phyloP scores from a whole-genome alignment of 2,329 filamentous ascomycete genomes.

The Tolypocladium nubicola region DNA sequence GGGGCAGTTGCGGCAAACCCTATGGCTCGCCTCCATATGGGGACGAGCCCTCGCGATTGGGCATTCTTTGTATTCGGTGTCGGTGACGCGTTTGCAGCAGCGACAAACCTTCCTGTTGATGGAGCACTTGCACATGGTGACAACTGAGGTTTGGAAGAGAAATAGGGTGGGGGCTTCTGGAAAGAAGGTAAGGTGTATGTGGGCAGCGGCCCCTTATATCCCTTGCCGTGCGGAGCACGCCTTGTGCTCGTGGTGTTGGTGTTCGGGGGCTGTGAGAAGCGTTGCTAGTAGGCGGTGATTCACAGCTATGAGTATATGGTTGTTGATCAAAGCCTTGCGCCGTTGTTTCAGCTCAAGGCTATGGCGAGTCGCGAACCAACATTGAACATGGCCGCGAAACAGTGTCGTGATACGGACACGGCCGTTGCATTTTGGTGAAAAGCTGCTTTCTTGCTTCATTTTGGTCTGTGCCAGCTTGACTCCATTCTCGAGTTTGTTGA shows the following conservation, averaged over 20 bases:
- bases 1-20: neutral
- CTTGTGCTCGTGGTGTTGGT: neutral
- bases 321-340: neutral
- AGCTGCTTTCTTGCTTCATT: neutral
- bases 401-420: neutral
- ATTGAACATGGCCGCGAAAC: neutral
- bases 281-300: neutral
- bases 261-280: neutral
- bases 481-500: neutral
- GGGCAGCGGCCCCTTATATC: neutral
- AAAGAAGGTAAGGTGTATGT: no score
- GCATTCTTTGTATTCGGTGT: neutral
- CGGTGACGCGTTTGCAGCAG: neutral
- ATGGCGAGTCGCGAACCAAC: neutral
- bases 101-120: neutral
- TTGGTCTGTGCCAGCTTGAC: neutral
- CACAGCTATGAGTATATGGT: neutral
- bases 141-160: neutral
- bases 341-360: neutral
- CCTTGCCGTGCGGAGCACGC: neutral
- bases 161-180: neutral
- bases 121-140: neutral
- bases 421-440: neutral
- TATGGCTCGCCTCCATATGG: neutral
- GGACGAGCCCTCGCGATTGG: neutral